Conservation (phyloP, 1,284 basidiomycete species). For the Irpex rosettiformis region DNA sequence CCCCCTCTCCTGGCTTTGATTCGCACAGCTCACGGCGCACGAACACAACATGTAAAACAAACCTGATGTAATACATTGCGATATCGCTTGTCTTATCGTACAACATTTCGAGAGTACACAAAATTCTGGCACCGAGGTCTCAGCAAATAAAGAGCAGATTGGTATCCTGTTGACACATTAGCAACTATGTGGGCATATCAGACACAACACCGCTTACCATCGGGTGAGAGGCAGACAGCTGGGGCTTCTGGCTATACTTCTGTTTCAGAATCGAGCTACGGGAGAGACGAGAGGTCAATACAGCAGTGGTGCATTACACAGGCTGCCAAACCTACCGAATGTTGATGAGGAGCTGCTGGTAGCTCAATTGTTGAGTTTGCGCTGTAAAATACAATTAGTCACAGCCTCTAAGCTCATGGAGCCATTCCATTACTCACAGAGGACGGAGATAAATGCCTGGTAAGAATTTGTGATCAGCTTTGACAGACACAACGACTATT, state of each 20-base stretch:
- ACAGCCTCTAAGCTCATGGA: neutral
- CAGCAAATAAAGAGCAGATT: slow-evolving; percentile 40
- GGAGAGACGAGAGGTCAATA: neutral
- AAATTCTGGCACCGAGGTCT: neutral
- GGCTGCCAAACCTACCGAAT: slow-evolving; percentile 45
- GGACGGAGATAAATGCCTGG: slow-evolving; percentile 71
- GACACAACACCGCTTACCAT: slow-evolving; percentile 64
- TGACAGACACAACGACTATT: neutral
- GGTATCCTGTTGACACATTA: slow-evolving; percentile 53
- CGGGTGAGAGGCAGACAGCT: slow-evolving; percentile 76
- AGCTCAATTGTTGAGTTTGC: slow-evolving; percentile 71
- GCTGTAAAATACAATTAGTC: slow-evolving; percentile 29
- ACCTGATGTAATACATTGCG: too few relatives aligned
- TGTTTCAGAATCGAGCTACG: slow-evolving; percentile 47
- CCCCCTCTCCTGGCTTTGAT: too few relatives aligned
- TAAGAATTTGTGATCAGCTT: slow-evolving; percentile 1
- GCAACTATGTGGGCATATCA: too few relatives aligned
- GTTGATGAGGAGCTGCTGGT: slow-evolving; percentile 72
- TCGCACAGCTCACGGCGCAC: too few relatives aligned
- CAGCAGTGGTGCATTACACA: neutral
- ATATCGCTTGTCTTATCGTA: too few relatives aligned
- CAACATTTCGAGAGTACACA: neutral
- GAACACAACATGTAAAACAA: too few relatives aligned
- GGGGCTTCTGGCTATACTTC: slow-evolving; percentile 84
- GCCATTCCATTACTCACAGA: slow-evolving; percentile 40